These are phyloP conservation scores for Solanum arcanum DNA, from an alignment of 257 asterid species.

Conservation along the genomic window DNA sequence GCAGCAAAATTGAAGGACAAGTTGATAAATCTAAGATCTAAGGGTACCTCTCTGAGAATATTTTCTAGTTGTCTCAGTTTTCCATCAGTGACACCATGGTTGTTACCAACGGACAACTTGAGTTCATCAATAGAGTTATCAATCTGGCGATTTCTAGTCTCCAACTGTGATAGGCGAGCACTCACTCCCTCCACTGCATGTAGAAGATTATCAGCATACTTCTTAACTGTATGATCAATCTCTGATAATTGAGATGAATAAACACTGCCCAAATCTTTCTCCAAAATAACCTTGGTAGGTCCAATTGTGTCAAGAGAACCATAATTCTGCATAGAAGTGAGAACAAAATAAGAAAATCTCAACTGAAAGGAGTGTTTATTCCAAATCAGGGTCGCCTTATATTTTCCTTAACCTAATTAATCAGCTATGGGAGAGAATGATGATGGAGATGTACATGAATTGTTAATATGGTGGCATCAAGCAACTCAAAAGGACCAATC, in stretches of 20 bases:
- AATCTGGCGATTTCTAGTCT: slow-evolving; percentile 59
- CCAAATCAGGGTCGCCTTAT: not conserved
- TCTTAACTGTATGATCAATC: slow-evolving; percentile 74
- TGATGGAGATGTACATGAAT: not conserved
- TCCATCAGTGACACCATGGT: slow-evolving; percentile 63
- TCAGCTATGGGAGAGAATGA: not conserved
- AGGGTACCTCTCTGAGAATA: slow-evolving; percentile 66
- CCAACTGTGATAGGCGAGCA: slow-evolving; percentile 85
- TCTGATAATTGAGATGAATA: slow-evolving; percentile 49
- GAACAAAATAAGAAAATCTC: not conserved
- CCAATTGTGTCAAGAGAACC: slow-evolving; percentile 47
- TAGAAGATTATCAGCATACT: slow-evolving; percentile 61
- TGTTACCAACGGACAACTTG: slow-evolving; percentile 59
- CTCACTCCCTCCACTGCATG: slow-evolving; percentile 67
- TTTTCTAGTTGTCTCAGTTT: slow-evolving; percentile 71
- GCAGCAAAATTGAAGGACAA: not conserved
- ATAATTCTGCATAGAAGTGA: slow-evolving; percentile 34
- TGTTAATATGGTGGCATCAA: not conserved
- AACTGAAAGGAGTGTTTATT: not conserved
- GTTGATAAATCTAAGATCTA: not conserved
- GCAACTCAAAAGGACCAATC: not conserved
- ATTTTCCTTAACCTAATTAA: not conserved
- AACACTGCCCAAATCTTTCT: slow-evolving; percentile 38
- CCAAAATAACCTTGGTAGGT: slow-evolving; percentile 45
- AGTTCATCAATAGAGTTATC: slow-evolving; percentile 79